Evolutionary conservation across 495 filamentous ascomycete species (phyloP), one percentile per base, ranked within the genome.

Genomic region (Choiromyces venosus): DNA sequence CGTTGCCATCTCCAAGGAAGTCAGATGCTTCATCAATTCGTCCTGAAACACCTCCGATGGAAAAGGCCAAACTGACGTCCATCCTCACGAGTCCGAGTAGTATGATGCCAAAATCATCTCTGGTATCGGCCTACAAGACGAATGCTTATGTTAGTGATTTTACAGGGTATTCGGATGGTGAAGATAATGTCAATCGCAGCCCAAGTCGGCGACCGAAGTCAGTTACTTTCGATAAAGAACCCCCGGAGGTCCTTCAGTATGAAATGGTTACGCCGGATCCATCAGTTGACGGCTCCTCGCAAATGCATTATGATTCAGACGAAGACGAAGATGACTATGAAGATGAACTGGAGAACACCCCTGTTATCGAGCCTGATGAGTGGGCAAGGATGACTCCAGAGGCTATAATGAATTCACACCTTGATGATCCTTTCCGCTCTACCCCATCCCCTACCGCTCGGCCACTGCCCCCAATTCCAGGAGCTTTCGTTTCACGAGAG

Each of bases 221-320:
- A 76, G 95, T 99, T 37, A 98, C 93, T 2, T 99, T 97, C 79
- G 94, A 97, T 85, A 90, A 89, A 37, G 95, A 93, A 0, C 94
- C 95, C 35, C 96, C 95, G 38, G 91, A 95, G 81, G 86, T 98
- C 69, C 96, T 97, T 78, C 93, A 98, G 81, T 99, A 98, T 80
- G 95, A 97, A 83, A 94, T 97, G 92, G 90, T 92, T 42, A 99
- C 95, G 4, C 95, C 95, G 1, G 95, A 97, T 82, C 87, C 92
- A 21, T 97, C 96, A 18, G 7, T 98, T 91, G 1, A 84, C 94
- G 93, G 89, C 68, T 97, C 94, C 8, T 89, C 94, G 37, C 92
- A 96, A 74, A 91, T 92, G 29, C 96, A 94, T 82, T 97, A 93
- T 80, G 95, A 97, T 70, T 94, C 92, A 4, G 85, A 83, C 3